Percentiles rank a stretch among this genome's conserved stretches.
phyloP scores from a whole-genome alignment of 345 rosid species.

The Syzygium oleosum region DNA sequence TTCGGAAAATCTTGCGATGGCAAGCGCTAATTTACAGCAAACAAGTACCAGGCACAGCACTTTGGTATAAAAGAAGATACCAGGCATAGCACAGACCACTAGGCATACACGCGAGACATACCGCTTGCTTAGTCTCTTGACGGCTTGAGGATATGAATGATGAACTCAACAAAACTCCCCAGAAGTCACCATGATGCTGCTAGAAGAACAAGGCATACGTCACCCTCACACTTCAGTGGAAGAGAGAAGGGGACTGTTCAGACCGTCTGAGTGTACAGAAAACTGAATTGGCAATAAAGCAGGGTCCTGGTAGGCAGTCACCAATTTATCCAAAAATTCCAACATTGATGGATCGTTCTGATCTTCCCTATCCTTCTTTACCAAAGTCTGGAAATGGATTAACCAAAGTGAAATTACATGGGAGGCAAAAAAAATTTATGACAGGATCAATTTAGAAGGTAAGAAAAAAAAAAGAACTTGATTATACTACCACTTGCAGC shows the following conservation, averaged over 20 bases:
- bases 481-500: neutral
- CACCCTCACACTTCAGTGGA: conserved; percentile 24
- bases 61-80: neutral
- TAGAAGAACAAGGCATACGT: neutral
- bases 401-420: neutral
- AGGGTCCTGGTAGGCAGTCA: conserved; percentile 73
- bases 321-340: conserved; percentile 48
- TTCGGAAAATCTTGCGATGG: neutral
- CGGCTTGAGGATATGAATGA: neutral
- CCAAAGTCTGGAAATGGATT: conserved; percentile 41
- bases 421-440: neutral
- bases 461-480: neutral
- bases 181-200: neutral
- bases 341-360: conserved; percentile 39
- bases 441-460: neutral
- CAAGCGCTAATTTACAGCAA: neutral
- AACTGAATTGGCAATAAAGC: conserved; percentile 53
- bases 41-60: neutral
- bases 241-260: conserved; percentile 58
- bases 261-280: conserved; percentile 41
- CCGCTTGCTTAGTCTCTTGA: neutral
- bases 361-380: conserved; percentile 71
- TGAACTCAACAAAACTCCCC: neutral
- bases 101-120: neutral
- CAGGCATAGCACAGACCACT: neutral